Base-by-base conservation (phyloP, 768 basidiomycete genomes). In the Mycena olivaceomarginata region DNA sequence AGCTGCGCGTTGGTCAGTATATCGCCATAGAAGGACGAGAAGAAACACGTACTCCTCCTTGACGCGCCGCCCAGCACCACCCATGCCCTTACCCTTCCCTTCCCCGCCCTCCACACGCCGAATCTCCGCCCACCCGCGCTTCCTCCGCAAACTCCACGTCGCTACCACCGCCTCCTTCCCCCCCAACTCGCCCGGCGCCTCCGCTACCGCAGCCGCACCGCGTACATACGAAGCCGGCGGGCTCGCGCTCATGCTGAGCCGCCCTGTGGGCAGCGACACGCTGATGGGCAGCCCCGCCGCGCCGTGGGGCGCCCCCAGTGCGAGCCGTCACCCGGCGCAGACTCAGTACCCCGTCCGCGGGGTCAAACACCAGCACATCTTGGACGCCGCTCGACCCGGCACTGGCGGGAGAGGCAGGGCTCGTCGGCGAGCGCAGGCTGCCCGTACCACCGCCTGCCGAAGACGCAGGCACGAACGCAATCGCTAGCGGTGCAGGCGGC, bases 351-450 rank as follows among this genome's bases (percentile, higher is more conserved):
- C 91, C 90, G 53, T 92, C 91, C 0, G 83, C 83, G 0, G 93
- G 91, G 80, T 95, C 93, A 79, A 96, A 95, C 4, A 95, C 80
- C 20, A 95, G 88, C 4, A 95, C 76, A 73, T 96, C 94, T 82
- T 94, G 94, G 78, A 89, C 91, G 74, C 92, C 92, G 22, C 83
- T 83, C 15, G 87, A 31, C 31, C 31, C 31, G 4, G 31, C 31
- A 31, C 31, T 15, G 18, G 18, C 18, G 41, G 74, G 75, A 11
- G 62, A 62, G 11, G 75, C 25, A 37, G 74, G 75, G 13, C 70
- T 75, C 25, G 39, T 51, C 20, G 71, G 75, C 45, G 75, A 74
- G 11, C 72, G 85, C 41, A 86, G 85, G 15, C 48, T n/a, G 48
- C 18, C 40, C 16, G 31, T 43, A 15, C 39, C 16, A 6, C 46